Percentiles rank a stretch among this genome's conserved stretches.
Evolutionary conservation across 2,329 filamentous ascomycete genomes (phyloP).

Genomic region (Calonectria naviculata): DNA sequence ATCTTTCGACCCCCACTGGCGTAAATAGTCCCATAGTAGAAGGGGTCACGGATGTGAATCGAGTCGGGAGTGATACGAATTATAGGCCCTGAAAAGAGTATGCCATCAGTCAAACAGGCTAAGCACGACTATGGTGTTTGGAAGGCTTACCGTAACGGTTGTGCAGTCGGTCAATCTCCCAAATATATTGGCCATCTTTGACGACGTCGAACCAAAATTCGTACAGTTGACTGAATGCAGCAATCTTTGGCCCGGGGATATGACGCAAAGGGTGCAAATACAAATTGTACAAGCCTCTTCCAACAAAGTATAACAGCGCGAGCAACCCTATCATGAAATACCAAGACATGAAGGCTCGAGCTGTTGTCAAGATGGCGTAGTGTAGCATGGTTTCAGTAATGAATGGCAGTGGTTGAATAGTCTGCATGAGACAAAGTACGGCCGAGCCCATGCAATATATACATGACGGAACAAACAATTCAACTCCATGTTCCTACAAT

Average conservation of each 20-base stretch:
- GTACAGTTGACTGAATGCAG: neutral
- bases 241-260: neutral
- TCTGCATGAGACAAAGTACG: neutral
- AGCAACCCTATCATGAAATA: neutral
- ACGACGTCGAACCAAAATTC: constrained; percentile 1
- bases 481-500: too few relatives aligned
- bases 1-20: neutral
- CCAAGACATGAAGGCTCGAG: neutral
- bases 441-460: neutral
- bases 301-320: neutral
- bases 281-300: neutral
- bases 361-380: neutral
- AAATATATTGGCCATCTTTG: neutral
- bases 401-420: neutral
- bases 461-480: too few relatives aligned
- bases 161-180: neutral
- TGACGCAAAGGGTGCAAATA: neutral
- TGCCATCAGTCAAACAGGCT: neutral
- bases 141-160: neutral
- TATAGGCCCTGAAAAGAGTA: neutral
- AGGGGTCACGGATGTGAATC: neutral
- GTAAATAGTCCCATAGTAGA: neutral
- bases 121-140: too few relatives aligned
- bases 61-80: neutral
- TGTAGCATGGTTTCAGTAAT: neutral